Conservation (phyloP, 192 early-diverging fungal genomes). For the Mortierella antarctica region DNA sequence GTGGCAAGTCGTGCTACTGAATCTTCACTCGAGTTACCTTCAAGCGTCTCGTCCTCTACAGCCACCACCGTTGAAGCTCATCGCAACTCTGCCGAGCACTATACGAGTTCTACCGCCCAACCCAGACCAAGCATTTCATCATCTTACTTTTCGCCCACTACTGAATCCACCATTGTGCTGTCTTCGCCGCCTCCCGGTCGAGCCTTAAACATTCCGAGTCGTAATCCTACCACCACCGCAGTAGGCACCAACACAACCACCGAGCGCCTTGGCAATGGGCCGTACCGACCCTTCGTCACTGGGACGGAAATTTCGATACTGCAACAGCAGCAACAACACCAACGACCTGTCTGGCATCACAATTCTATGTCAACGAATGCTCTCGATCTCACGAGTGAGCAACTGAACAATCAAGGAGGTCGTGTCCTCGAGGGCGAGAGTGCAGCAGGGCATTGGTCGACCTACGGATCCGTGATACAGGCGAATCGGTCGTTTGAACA, state of each 20-base stretch:
- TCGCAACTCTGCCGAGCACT: neutral
- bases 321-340: conserved; percentile 1
- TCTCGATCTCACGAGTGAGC: neutral
- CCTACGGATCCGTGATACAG: conserved; percentile 17
- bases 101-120: neutral
- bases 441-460: conserved; percentile 18
- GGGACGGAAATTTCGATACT: conserved; percentile 19
- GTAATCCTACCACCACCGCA: neutral
- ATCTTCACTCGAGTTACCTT: no score
- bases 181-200: conserved; percentile 41
- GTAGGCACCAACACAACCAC: neutral
- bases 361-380: neutral
- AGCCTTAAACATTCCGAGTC: neutral
- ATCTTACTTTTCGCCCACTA: conserved; percentile 35
- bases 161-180: conserved; percentile 33
- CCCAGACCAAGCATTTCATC: conserved; percentile 29
- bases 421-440: neutral
- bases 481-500: conserved; percentile 15
- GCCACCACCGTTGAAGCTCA: neutral
- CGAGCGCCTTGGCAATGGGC: conserved; percentile 3
- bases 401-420: conserved; percentile 4
- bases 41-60: neutral
- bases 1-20: neutral
- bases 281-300: conserved; percentile 34
- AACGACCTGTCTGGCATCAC: neutral